Evolutionary conservation across 2,329 filamentous ascomycete species (phyloP), one percentile per base, ranked within the genome.

Genomic region (Knoxdaviesia capensis): DNA sequence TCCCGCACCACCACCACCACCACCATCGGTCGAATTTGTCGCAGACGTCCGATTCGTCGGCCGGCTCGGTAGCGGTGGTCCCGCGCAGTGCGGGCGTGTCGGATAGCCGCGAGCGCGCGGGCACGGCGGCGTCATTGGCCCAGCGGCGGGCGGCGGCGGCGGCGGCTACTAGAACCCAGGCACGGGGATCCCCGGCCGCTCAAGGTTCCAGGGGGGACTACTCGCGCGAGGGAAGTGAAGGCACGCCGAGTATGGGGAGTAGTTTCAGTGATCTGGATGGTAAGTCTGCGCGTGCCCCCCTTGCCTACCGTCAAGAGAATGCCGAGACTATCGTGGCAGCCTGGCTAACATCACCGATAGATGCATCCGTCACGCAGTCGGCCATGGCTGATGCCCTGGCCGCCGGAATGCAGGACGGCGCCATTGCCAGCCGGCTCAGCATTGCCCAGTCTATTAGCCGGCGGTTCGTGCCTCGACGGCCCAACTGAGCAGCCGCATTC

Each of bases 201-300:
- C 20, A 20, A 20, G 20, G 20, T 3, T 20, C 20, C 20, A 20
- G 20, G 20, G 20, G 20, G 2, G 20, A 20, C 20, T 20, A 20
- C 20, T 20, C 20, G 20, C 20, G 20, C 8, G 75, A 80, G 47
- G 73, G 72, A 8, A 84, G 78, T 52, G 79, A 85, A 47, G 78
- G 78, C 9, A 79, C 77, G 9, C 80, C 78, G 1, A 85, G 80
- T 50, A 85, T 86, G 75, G 80, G 82, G 1, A 88, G 82, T 55
- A 87, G 81, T 51, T 90, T 85, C 52, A 88, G 81, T 57, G 84
- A 90, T 60, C 66, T 92, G 37, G 83, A 88, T 54, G 81, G 80
- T 73, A 62, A 45, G 56, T 50, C 45, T 20, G 20, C 20, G 20
- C 20, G 20, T 20, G 20, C 3, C 3, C 20, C 20, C 20, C 20